These are phyloP conservation scores for Pelargonium exstipulatum DNA, from an alignment of 441 rosid species.

Conservation along the genomic window DNA sequence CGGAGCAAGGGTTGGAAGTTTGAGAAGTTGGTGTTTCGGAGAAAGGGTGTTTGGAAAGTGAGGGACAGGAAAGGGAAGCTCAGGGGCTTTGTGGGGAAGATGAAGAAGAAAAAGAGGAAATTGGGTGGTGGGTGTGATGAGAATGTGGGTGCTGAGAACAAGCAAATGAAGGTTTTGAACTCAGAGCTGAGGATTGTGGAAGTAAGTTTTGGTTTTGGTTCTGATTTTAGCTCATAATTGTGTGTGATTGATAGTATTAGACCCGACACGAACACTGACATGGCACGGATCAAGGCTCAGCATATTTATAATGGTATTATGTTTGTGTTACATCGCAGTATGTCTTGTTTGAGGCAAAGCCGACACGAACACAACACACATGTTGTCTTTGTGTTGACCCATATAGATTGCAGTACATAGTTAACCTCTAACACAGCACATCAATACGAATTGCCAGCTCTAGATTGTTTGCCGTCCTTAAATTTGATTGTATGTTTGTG, in stretches of 20 bases:
- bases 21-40: constrained; percentile 64
- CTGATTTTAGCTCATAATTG: neutral
- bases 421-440: too few species aligned
- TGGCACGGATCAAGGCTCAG: too few species aligned
- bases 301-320: too few species aligned
- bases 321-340: too few species aligned
- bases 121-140: constrained; percentile 22
- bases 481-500: too few species aligned
- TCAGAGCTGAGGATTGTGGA: constrained; percentile 16
- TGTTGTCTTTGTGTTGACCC: too few species aligned
- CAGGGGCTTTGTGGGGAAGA: constrained; percentile 39
- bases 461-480: too few species aligned
- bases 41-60: constrained; percentile 74
- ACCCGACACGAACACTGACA: too few species aligned
- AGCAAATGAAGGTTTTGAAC: constrained; percentile 43
- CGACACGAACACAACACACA: too few species aligned
- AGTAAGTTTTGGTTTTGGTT: neutral
- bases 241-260: neutral
- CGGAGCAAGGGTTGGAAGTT: constrained; percentile 65
- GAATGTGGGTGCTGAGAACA: constrained; percentile 27
- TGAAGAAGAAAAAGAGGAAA: constrained; percentile 44
- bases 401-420: too few species aligned
- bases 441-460: too few species aligned
- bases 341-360: too few species aligned
- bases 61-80: constrained; percentile 69